Evolutionary conservation across 2,329 filamentous ascomycete genomes (phyloP).

Genomic region (Aspergillus bombycis): DNA sequence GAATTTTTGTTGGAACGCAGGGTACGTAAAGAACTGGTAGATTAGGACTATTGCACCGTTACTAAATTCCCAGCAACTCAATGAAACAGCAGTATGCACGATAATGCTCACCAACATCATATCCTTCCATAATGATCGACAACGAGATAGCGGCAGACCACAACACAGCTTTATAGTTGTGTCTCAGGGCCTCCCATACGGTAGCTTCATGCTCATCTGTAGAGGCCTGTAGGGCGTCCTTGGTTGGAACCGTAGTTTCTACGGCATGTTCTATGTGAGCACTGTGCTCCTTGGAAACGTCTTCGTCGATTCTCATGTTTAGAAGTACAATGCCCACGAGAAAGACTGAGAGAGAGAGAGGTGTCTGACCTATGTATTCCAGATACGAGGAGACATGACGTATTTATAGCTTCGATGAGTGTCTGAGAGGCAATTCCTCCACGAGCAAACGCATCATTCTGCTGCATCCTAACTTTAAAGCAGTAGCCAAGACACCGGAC

Average conservation of each 20-base stretch:
- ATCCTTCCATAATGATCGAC: conserved; percentile 22
- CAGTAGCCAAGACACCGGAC: neutral
- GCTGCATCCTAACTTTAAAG: neutral
- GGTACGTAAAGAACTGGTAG: conserved; percentile 29
- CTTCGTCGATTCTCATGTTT: conserved; percentile 6
- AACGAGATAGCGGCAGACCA: conserved; percentile 18
- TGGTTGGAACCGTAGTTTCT: conserved; percentile 3
- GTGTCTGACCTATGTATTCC: neutral
- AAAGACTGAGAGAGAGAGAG: neutral
- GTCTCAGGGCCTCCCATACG: conserved; percentile 13
- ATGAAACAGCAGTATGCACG: neutral
- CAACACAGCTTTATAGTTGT: conserved; percentile 13
- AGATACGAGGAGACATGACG: neutral
- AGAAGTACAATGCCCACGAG: neutral
- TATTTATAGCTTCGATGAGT: neutral
- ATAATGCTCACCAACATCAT: conserved; percentile 22
- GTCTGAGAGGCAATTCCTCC: neutral
- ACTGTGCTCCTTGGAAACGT: neutral
- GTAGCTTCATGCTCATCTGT: conserved; percentile 15
- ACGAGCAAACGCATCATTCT: neutral
- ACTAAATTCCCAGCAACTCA: neutral
- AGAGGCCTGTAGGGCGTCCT: conserved; percentile 15
- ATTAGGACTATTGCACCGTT: conserved; percentile 17
- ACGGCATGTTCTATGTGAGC: conserved; percentile 13
- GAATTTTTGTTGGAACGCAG: conserved; percentile 21